A percentile compares a stretch with the other conserved stretches of the same genome.
Evolutionary conservation across 108 stramenopile species (phyloP).

Genomic region (Cyclotella sp.): DNA sequence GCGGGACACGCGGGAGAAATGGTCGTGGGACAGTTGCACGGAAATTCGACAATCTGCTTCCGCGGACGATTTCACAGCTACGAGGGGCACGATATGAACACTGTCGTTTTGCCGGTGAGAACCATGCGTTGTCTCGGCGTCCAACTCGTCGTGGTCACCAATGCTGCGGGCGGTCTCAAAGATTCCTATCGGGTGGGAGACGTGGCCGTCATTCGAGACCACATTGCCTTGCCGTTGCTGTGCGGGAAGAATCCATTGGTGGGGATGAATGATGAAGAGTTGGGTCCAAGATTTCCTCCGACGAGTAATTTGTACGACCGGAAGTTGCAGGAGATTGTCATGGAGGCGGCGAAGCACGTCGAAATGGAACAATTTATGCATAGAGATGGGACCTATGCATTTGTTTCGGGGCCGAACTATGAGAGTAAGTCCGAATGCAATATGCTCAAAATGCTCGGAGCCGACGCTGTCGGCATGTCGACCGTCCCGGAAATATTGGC

Average conservation of each 20-base stretch:
- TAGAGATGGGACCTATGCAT: slow-evolving; percentile 85
- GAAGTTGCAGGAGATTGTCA: slow-evolving; percentile 54
- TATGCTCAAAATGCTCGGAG: slow-evolving; percentile 79
- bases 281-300: slow-evolving; percentile 91
- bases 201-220: slow-evolving; percentile 87
- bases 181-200: slow-evolving; percentile 84
- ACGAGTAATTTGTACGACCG: slow-evolving; percentile 79
- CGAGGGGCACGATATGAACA: slow-evolving; percentile 91
- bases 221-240: slow-evolving; percentile 84
- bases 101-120: slow-evolving; percentile 82
- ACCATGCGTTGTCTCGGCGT: slow-evolving; percentile 87
- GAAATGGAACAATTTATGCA: slow-evolving; percentile 62
- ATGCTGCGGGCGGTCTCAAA: slow-evolving; percentile 92
- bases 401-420: slow-evolving; percentile 93
- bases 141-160: slow-evolving; percentile 85
- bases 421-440: slow-evolving; percentile 87
- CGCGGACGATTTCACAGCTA: slow-evolving; percentile 94
- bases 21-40: slow-evolving; percentile 76
- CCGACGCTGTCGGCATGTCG: slow-evolving; percentile 86
- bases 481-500: slow-evolving; percentile 92
- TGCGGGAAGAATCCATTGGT: slow-evolving; percentile 91
- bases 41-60: slow-evolving; percentile 78
- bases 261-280: slow-evolving; percentile 86
- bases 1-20: slow-evolving; percentile 91
- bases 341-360: slow-evolving; percentile 60